phyloP scores from a whole-genome alignment of 2,329 filamentous ascomycete genomes.

The Phaeophleospora eucalypticola region DNA sequence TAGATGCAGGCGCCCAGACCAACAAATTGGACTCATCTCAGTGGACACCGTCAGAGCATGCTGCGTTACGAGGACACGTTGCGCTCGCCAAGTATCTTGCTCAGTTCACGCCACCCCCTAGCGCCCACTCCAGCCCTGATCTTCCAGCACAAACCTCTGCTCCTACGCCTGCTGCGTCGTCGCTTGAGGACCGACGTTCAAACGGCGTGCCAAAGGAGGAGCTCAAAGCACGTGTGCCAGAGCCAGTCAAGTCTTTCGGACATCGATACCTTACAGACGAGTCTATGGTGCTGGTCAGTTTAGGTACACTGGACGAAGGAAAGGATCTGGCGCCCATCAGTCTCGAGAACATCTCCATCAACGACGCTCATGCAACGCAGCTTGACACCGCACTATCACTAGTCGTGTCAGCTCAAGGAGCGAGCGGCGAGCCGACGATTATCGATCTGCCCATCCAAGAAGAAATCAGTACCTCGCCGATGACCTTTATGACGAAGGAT shows the following conservation, averaged over 20 bases:
- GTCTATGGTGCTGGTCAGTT: slow-evolving; percentile 83
- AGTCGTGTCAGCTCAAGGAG: slow-evolving; percentile 80
- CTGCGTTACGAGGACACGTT: slow-evolving; percentile 82
- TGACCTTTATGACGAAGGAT: slow-evolving; percentile 80
- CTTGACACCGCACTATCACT: slow-evolving; percentile 91
- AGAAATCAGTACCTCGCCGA: slow-evolving; percentile 87
- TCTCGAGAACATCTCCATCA: slow-evolving; percentile 81
- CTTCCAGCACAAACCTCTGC: slow-evolving; percentile 22
- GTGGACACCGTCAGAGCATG: slow-evolving; percentile 93
- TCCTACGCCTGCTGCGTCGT: slow-evolving; percentile 43
- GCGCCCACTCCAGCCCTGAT: slow-evolving; percentile 28
- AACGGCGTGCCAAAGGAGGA: slow-evolving; percentile 37
- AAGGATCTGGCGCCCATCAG: slow-evolving; percentile 68
- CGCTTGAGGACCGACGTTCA: slow-evolving; percentile 48
- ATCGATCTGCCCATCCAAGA: slow-evolving; percentile 93
- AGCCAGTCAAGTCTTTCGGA: slow-evolving; percentile 90
- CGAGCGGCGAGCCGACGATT: slow-evolving; percentile 78
- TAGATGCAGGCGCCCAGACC: slow-evolving; percentile 72
- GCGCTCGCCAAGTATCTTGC: slow-evolving; percentile 69
- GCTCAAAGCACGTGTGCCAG: slow-evolving; percentile 46
- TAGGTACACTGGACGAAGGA: slow-evolving; percentile 96
- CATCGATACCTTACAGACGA: slow-evolving; percentile 90
- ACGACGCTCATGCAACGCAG: slow-evolving; percentile 85
- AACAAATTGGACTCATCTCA: slow-evolving; percentile 77
- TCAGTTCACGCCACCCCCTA: slow-evolving; percentile 46